A percentile compares a stretch with the other conserved stretches of the same genome.
These are phyloP conservation scores for Juncus inflexus DNA, from an alignment of 176 grass and related monocot species.

Conservation along the genomic window DNA sequence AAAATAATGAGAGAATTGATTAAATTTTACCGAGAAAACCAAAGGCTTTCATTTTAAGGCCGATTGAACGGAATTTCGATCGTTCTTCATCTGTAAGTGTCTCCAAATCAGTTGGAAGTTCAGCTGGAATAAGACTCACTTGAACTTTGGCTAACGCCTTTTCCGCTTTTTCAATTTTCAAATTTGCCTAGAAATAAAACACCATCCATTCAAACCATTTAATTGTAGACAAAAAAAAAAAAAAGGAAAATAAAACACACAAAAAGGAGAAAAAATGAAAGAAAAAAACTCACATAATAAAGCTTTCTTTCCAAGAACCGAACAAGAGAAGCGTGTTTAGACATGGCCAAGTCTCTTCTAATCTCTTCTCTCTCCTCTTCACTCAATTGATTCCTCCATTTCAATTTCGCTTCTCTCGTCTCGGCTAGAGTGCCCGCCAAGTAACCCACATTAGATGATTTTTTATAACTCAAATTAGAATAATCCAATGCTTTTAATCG, in stretches of 20 bases:
- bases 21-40: slow-evolving; percentile 55
- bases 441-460: slow-evolving; percentile 37
- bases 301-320: slow-evolving; percentile 77
- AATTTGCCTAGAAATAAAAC: slow-evolving; percentile 51
- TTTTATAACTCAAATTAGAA: no score
- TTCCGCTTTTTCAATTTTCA: slow-evolving; percentile 83
- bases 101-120: slow-evolving; percentile 90
- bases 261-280: no score
- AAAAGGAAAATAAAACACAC: not conserved
- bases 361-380: slow-evolving; percentile 51
- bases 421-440: slow-evolving; percentile 87
- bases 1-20: slow-evolving; percentile 15
- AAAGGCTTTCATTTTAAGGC: slow-evolving; percentile 88
- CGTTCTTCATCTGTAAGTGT: slow-evolving; percentile 88
- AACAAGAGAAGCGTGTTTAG: slow-evolving; percentile 70
- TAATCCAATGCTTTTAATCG: slow-evolving; percentile 51
- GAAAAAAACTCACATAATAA: slow-evolving; percentile 51
- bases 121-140: slow-evolving; percentile 52
- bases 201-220: slow-evolving; percentile 13
- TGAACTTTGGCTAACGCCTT: slow-evolving; percentile 80
- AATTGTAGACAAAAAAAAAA: slow-evolving; percentile 9
- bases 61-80: slow-evolving; percentile 60
- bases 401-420: slow-evolving; percentile 66
- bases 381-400: slow-evolving; percentile 55
- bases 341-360: slow-evolving; percentile 52